Percentiles rank a stretch among this genome's conserved stretches.
These are phyloP conservation scores for Podospora pseudoanserina DNA, from an alignment of 495 filamentous ascomycete species.

Conservation along the genomic window DNA sequence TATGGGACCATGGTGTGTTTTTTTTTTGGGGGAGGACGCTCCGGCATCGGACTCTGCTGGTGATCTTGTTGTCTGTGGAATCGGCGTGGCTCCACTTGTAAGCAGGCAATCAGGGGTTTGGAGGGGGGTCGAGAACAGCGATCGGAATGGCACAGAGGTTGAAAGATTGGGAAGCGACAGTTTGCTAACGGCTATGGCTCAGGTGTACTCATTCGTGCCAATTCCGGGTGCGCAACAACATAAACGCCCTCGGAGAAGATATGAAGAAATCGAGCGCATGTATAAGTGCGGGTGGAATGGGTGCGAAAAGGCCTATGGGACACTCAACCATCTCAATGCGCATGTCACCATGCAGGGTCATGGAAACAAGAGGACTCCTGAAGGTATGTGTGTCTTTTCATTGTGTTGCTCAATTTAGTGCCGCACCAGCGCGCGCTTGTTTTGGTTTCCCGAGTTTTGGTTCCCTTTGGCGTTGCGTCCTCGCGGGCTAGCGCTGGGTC, in stretches of 20 bases:
- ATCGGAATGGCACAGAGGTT: not conserved
- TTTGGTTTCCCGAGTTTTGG: slow-evolving; percentile 7
- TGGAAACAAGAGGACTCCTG: slow-evolving; percentile 85
- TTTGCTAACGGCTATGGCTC: slow-evolving; percentile 8
- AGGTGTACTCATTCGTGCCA: slow-evolving; percentile 98
- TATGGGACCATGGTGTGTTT: not conserved
- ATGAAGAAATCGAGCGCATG: slow-evolving; percentile 99
- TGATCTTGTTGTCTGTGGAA: not conserved
- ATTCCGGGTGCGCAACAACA: slow-evolving; percentile 97
- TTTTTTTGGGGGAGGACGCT: not conserved
- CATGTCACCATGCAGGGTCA: slow-evolving; percentile 99
- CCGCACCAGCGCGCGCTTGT: slow-evolving; percentile 10
- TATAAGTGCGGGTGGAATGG: slow-evolving; percentile 99
- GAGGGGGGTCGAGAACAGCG: not conserved
- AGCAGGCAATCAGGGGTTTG: not conserved
- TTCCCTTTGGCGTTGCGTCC: slow-evolving; percentile 17
- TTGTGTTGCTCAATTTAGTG: slow-evolving; percentile 14
- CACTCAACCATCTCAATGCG: slow-evolving; percentile 92
- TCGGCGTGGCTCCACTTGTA: not conserved
- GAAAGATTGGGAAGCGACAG: not conserved
- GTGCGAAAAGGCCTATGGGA: slow-evolving; percentile 97
- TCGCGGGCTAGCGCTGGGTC: slow-evolving; percentile 19
- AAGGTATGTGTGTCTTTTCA: slow-evolving; percentile 63
- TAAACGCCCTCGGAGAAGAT: slow-evolving; percentile 89
- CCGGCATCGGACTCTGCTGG: not conserved